Percentiles rank a stretch among this genome's conserved stretches.
These are phyloP conservation scores for Amphirosellinia nigrospora DNA, from an alignment of 495 filamentous ascomycete species.

Conservation along the genomic window DNA sequence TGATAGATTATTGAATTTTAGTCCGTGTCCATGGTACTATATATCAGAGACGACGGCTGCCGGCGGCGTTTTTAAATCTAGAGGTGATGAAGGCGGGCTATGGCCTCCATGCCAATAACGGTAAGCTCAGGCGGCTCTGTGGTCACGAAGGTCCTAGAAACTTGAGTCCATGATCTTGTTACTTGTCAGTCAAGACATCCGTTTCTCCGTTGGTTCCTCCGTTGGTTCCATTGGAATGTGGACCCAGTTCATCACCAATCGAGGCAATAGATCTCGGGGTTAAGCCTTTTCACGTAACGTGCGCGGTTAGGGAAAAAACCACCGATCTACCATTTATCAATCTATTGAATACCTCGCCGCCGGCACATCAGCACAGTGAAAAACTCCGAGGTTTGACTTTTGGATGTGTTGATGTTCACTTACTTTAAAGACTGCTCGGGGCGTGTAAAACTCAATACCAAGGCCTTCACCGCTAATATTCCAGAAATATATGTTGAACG, in stretches of 20 bases:
- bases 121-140: neutral
- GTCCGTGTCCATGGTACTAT: neutral
- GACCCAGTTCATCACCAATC: neutral
- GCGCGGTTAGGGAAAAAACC: neutral
- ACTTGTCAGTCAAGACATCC: neutral
- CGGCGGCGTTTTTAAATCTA: constrained; percentile 17
- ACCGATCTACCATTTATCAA: neutral
- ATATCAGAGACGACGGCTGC: neutral
- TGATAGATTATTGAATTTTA: neutral
- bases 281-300: neutral
- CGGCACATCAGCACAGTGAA: neutral
- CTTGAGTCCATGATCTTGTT: neutral
- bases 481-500: neutral
- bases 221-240: constrained; percentile 4
- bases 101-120: neutral
- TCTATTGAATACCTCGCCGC: neutral
- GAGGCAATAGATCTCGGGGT: neutral
- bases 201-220: neutral
- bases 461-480: no score
- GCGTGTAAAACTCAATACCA: no score
- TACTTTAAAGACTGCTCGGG: no score
- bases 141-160: neutral
- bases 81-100: neutral
- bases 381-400: neutral
- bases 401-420: no score